Conservation (phyloP, 108 stramenopile genomes). For the Mediolabrus comicus region DNA sequence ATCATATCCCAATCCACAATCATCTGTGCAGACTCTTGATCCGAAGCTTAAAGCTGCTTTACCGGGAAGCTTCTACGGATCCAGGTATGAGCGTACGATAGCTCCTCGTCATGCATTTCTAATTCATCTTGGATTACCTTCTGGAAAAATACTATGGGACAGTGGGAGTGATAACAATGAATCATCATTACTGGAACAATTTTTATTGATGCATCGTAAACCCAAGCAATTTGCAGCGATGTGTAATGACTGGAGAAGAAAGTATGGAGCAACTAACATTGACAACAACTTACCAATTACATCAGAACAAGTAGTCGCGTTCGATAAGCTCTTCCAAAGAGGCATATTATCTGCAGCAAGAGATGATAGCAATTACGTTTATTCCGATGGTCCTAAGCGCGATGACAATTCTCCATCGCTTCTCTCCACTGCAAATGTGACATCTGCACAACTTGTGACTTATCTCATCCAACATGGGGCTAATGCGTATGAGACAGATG, state of each 20-base stretch:
- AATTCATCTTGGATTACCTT: constrained; percentile 37
- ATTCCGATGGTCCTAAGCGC: constrained; percentile 16
- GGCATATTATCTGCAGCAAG: constrained; percentile 74
- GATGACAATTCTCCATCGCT: constrained; percentile 30
- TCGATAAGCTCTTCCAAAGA: constrained; percentile 71
- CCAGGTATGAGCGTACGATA: constrained; percentile 66
- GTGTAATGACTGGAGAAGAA: constrained; percentile 65
- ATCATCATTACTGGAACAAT: constrained; percentile 48
- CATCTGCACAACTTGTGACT: constrained; percentile 55
- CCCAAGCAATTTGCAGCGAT: constrained; percentile 73
- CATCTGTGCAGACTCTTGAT: neutral
- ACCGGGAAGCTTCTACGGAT: constrained; percentile 71
- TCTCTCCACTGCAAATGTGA: constrained; percentile 55
- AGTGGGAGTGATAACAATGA: constrained; percentile 14
- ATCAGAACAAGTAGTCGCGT: constrained; percentile 67
- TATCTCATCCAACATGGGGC: constrained; percentile 72
- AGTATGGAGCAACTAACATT: constrained; percentile 12
- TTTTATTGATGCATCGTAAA: constrained; percentile 59
- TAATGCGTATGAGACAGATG: constrained; percentile 74
- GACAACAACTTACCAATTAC: constrained; percentile 41
- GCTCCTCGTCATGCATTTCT: constrained; percentile 86
- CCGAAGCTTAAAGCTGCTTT: constrained; percentile 41
- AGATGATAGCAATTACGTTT: constrained; percentile 46
- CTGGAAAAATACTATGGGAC: constrained; percentile 33
- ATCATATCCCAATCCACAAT: neutral